A percentile compares a stretch with the other conserved stretches of the same genome.
These are phyloP conservation scores for Wickerhamiella infanticola DNA, from an alignment of 1,139 yeast genomes.

Conservation along the genomic window DNA sequence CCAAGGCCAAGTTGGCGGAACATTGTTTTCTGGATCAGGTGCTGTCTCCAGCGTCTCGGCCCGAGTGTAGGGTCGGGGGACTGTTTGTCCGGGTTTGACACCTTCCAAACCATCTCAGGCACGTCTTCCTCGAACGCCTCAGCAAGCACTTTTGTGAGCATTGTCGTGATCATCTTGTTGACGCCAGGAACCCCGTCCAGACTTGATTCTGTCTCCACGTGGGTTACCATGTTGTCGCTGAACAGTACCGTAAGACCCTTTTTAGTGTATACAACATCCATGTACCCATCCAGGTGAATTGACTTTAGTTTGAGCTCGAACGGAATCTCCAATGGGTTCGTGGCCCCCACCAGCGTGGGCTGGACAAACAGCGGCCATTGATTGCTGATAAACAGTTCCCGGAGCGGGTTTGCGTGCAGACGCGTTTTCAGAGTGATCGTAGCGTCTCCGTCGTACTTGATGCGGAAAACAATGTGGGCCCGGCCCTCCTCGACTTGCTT, in stretches of 20 bases:
- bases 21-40: conserved; percentile 3
- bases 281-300: conserved; percentile 64
- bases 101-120: conserved; percentile 58
- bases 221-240: conserved; percentile 73
- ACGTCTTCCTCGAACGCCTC: conserved; percentile 63
- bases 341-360: conserved; percentile 55
- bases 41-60: conserved; percentile 14
- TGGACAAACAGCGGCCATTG: conserved; percentile 32
- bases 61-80: conserved; percentile 23
- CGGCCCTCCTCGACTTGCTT: conserved; percentile 68
- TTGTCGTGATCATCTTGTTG: conserved; percentile 50
- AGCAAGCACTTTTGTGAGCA: conserved; percentile 53
- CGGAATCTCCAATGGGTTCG: conserved; percentile 61
- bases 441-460: conserved; percentile 68
- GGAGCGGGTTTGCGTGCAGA: conserved; percentile 75
- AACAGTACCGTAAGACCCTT: conserved; percentile 75
- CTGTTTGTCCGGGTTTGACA: conserved; percentile 42
- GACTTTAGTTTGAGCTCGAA: conserved; percentile 57
- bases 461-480: conserved; percentile 70
- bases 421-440: conserved; percentile 62
- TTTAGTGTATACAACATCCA: conserved; percentile 64
- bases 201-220: conserved; percentile 64
- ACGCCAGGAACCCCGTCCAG: conserved; percentile 66
- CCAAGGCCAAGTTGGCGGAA: conserved; percentile 4
- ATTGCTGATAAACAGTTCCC: conserved; percentile 32